Evolutionary conservation across 1,284 basidiomycete species (phyloP).

Genomic region (Phaffia rhodozyma): DNA sequence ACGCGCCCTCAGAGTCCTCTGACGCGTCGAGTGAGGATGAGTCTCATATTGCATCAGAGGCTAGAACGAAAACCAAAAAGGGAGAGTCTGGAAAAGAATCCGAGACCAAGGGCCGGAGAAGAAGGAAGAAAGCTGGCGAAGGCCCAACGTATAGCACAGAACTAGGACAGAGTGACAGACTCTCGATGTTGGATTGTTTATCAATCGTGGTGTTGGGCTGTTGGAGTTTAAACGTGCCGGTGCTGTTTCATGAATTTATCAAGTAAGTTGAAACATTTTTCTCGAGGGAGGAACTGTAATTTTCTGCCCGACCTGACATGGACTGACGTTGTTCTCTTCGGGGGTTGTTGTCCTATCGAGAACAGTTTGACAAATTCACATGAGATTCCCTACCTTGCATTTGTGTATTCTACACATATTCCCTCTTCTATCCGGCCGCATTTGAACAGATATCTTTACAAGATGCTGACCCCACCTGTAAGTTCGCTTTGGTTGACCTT

Average conservation of each 20-base stretch:
- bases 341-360: slow-evolving; percentile 7
- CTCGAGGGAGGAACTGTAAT: slow-evolving; percentile 3
- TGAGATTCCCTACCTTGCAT: slow-evolving; percentile 70
- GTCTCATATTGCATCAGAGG: slow-evolving; percentile 30
- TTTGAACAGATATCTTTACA: slow-evolving; percentile 53
- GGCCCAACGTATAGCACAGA: slow-evolving; percentile 1
- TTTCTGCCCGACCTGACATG: slow-evolving; percentile 14
- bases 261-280: slow-evolving; percentile 39
- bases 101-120: not conserved
- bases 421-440: slow-evolving; percentile 53
- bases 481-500: slow-evolving; percentile 29
- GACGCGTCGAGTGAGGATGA: slow-evolving; percentile 27
- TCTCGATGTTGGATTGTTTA: not conserved
- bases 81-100: not conserved
- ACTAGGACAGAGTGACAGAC: not conserved
- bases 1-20: slow-evolving; percentile 13
- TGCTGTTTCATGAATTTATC: slow-evolving; percentile 60
- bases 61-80: not conserved
- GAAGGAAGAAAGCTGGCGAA: slow-evolving; percentile 15
- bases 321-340: slow-evolving; percentile 15
- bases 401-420: slow-evolving; percentile 45
- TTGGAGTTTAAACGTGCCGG: slow-evolving; percentile 48
- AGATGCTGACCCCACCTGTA: slow-evolving; percentile 57
- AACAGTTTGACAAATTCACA: slow-evolving; percentile 57
- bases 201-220: not conserved